phyloP scores from a whole-genome alignment of 176 grass and related monocot species.

The Chrysopogon serrulatus region DNA sequence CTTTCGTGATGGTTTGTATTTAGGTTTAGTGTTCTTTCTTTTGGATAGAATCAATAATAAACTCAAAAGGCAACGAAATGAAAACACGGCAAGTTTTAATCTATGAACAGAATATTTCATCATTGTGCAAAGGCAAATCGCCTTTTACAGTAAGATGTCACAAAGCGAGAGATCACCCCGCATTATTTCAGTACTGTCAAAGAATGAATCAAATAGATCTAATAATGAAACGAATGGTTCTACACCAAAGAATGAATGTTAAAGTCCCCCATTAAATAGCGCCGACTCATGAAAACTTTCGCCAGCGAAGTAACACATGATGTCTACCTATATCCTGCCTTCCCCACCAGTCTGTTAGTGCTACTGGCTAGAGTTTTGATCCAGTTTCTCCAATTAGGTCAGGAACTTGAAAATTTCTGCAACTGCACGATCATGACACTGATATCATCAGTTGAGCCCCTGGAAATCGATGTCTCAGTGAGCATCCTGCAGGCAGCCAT shows the following conservation, averaged over 20 bases:
- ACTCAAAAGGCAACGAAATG: background rate
- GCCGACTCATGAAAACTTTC: slow-evolving; percentile 48
- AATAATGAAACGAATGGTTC: slow-evolving; percentile 22
- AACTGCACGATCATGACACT: slow-evolving; percentile 84
- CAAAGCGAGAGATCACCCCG: background rate
- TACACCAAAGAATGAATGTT: background rate
- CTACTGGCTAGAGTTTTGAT: slow-evolving; percentile 15
- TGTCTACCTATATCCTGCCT: slow-evolving; percentile 10
- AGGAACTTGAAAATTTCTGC: slow-evolving; percentile 46
- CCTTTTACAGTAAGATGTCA: background rate
- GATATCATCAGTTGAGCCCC: slow-evolving; percentile 81
- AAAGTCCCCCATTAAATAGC: slow-evolving; percentile 14
- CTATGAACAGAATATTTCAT: background rate
- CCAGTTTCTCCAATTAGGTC: background rate
- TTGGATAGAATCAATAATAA: background rate
- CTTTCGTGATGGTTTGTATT: too few relatives aligned
- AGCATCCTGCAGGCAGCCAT: slow-evolving; percentile 74
- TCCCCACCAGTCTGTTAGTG: slow-evolving; percentile 23
- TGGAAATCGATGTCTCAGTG: slow-evolving; percentile 49
- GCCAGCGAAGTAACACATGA: slow-evolving; percentile 43
- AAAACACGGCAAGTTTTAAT: background rate
- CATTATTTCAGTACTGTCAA: slow-evolving; percentile 29
- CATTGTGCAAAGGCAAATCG: slow-evolving; percentile 7
- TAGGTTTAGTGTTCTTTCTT: background rate
- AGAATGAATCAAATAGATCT: slow-evolving; percentile 37